phyloP scores from a whole-genome alignment of 768 basidiomycete genomes.

The Lactifluus echinatus region DNA sequence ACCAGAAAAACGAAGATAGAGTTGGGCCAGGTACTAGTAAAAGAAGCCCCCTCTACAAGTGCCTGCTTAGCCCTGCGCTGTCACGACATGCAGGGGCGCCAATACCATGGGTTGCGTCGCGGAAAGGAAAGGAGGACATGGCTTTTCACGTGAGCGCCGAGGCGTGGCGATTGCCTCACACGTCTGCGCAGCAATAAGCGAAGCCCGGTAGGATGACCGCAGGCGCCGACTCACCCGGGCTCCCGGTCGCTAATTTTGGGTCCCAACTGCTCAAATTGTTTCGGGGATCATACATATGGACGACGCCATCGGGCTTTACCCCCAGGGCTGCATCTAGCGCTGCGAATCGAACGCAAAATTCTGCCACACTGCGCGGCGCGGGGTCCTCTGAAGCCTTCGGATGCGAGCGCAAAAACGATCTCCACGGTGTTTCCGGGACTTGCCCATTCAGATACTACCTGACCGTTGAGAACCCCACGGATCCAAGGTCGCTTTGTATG shows the following conservation, averaged over 20 bases:
- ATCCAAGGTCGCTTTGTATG: background rate
- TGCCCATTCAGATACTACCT: background rate
- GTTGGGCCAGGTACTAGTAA: background rate
- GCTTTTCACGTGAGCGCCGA: background rate
- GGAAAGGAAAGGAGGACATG: background rate
- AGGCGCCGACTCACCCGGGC: constrained; percentile 5
- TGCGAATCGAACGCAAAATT: background rate
- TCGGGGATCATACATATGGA: background rate
- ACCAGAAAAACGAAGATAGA: background rate
- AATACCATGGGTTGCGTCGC: background rate
- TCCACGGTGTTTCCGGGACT: background rate
- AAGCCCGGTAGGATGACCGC: constrained; percentile 2
- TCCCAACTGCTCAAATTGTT: background rate
- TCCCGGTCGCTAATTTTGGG: background rate
- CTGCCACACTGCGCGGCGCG: background rate
- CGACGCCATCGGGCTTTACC: background rate
- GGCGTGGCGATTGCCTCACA: background rate
- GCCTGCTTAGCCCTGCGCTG: background rate
- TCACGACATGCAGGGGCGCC: background rate
- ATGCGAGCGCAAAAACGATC: too few relatives aligned
- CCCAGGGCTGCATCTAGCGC: background rate
- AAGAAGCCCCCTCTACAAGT: too few relatives aligned
- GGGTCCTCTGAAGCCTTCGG: background rate
- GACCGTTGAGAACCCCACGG: background rate
- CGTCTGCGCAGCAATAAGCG: background rate